Percentiles rank a stretch among this genome's conserved stretches.
Conservation (phyloP, 2,329 filamentous ascomycete genomes). For the Colletotrichum australisinense region DNA sequence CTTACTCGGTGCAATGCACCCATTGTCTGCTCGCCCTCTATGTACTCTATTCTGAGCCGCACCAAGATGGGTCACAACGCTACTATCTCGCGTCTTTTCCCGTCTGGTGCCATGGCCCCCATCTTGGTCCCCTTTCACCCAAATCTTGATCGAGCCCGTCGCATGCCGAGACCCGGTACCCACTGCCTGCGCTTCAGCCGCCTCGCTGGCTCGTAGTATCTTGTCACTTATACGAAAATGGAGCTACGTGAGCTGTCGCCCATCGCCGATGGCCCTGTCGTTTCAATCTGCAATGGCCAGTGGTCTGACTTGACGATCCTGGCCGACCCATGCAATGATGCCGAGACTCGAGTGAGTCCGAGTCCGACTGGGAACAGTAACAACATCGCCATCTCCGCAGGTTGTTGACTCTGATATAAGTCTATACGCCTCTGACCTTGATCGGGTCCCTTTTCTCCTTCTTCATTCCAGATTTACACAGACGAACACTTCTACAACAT, state of each 20-base stretch:
- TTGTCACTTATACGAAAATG: constrained; percentile 2
- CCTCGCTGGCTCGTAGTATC: not conserved
- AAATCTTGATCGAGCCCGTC: not conserved
- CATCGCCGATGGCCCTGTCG: constrained; percentile 18
- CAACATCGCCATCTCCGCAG: not conserved
- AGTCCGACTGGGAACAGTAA: not conserved
- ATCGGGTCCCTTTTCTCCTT: not conserved
- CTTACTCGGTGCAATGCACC: not conserved
- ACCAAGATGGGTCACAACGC: not conserved
- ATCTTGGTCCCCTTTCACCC: not conserved
- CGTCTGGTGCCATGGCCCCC: not conserved
- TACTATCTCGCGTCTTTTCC: not conserved
- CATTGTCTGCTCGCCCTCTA: not conserved
- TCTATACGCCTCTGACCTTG: not conserved
- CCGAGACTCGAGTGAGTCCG: not conserved
- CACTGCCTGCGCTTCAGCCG: not conserved
- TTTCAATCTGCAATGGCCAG: not conserved
- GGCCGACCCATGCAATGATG: not conserved
- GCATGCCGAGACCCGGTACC: constrained; percentile 5
- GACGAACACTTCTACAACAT: not conserved
- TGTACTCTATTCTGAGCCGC: not conserved
- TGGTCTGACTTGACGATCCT: constrained; percentile 25
- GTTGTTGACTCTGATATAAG: constrained; percentile 16
- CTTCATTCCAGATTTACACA: not conserved
- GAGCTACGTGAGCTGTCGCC: not conserved